Evolutionary conservation across 352 stramenopile species (phyloP).

Genomic region (Pythium oligandrum): DNA sequence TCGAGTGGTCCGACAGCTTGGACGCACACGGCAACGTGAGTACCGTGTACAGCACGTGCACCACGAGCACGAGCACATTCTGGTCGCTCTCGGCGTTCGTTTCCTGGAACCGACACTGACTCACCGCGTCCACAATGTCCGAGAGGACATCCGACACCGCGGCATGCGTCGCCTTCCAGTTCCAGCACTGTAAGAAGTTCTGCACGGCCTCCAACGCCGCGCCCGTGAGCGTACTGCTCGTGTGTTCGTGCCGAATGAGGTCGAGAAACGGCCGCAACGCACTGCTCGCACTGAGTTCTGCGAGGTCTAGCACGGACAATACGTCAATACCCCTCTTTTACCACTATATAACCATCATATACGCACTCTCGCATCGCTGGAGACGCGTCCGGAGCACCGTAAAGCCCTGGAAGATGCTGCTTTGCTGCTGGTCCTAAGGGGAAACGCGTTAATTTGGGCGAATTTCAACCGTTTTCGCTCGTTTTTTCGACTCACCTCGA

Average conservation of each 20-base stretch:
- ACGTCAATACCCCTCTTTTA: too few species aligned
- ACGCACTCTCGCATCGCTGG: constrained; percentile 53
- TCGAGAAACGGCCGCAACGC: constrained; percentile 93
- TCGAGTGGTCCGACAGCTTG: constrained; percentile 88
- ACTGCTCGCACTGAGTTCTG: constrained; percentile 48
- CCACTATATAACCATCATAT: not conserved
- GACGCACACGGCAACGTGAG: constrained; percentile 78
- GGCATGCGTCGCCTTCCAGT: constrained; percentile 37
- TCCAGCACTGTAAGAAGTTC: constrained; percentile 92
- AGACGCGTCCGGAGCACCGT: constrained; percentile 52
- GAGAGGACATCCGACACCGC: constrained; percentile 42
- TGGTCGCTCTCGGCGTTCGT: constrained; percentile 87
- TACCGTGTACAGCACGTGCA: constrained; percentile 93
- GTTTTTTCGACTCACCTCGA: constrained; percentile 2
- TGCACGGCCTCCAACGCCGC: constrained; percentile 92
- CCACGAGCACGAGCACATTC: constrained; percentile 89
- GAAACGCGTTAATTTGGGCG: not conserved
- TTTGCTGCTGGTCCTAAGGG: constrained; percentile 36
- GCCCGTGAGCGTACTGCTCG: constrained; percentile 90
- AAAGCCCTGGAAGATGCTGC: constrained; percentile 60
- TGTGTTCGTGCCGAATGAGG: constrained; percentile 90
- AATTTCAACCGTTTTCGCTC: not conserved
- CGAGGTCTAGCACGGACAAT: constrained; percentile 26
- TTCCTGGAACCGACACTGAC: constrained; percentile 94
- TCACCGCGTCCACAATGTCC: constrained; percentile 90